phyloP scores from a whole-genome alignment of 2,329 filamentous ascomycete genomes.

The Pyrenochaeta sp. region DNA sequence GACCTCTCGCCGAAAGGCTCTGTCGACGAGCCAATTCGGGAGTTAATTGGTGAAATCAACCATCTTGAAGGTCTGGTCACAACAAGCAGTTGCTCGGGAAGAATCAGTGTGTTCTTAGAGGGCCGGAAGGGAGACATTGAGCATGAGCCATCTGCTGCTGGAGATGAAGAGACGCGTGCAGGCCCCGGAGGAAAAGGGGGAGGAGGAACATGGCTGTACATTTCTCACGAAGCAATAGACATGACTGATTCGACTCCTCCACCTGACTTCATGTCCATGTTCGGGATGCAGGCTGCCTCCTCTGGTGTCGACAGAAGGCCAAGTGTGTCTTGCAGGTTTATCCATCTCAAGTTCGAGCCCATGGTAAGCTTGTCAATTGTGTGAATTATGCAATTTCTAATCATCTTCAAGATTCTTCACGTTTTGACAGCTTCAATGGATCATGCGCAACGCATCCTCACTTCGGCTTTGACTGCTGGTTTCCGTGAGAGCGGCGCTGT shows the following conservation, averaged over 20 bases:
- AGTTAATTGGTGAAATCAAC: slow-evolving; percentile 83
- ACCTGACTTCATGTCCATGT: slow-evolving; percentile 29
- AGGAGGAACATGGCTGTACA: slow-evolving; percentile 80
- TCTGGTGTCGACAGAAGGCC: slow-evolving; percentile 6
- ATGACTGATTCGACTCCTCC: slow-evolving; percentile 16
- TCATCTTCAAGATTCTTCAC: slow-evolving; percentile 77
- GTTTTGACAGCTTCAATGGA: slow-evolving; percentile 77
- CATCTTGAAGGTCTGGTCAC: slow-evolving; percentile 77
- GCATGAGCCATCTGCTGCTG: slow-evolving; percentile 9
- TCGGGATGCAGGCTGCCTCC: slow-evolving; percentile 48
- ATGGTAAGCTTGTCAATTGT: slow-evolving; percentile 69
- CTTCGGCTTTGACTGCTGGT: slow-evolving; percentile 79
- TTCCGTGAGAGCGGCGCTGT: slow-evolving; percentile 91
- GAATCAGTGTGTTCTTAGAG: slow-evolving; percentile 88
- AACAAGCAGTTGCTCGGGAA: slow-evolving; percentile 90
- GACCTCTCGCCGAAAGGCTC: slow-evolving; percentile 90
- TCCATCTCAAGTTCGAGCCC: slow-evolving; percentile 93
- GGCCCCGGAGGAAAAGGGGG: slow-evolving; percentile 84
- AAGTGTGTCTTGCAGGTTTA: slow-evolving; percentile 51
- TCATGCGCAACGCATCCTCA: slow-evolving; percentile 77
- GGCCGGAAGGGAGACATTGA: slow-evolving; percentile 62
- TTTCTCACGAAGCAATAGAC: slow-evolving; percentile 78
- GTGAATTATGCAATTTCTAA: slow-evolving; percentile 27
- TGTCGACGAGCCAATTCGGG: slow-evolving; percentile 78
- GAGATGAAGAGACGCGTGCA: slow-evolving; percentile 52